Evolutionary conservation across 108 stramenopile species (phyloP).

Genomic region (Phaeodactylum tricornutum): DNA sequence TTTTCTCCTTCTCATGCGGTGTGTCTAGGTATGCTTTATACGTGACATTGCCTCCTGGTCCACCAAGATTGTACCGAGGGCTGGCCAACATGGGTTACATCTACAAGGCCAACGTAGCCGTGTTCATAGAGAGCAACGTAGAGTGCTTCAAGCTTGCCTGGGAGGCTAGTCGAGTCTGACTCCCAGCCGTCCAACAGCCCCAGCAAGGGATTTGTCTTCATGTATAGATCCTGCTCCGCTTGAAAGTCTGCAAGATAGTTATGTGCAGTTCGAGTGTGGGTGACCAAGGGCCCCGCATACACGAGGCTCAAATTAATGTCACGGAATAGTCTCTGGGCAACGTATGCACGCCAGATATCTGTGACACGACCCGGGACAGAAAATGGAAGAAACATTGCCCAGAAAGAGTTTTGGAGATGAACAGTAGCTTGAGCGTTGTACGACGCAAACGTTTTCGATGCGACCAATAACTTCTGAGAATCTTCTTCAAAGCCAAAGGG

Average conservation of each 20-base stretch:
- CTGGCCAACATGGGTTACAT: too few relatives aligned
- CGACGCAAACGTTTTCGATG: constrained; percentile 15
- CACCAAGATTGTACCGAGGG: too few relatives aligned
- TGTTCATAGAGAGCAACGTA: constrained; percentile 39
- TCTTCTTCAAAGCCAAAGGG: constrained; percentile 17
- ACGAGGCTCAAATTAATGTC: constrained; percentile 16
- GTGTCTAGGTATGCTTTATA: too few relatives aligned
- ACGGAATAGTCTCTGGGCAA: constrained; percentile 28
- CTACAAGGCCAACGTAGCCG: constrained; percentile 30
- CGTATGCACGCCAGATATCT: constrained; percentile 59
- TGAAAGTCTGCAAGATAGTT: constrained; percentile 40
- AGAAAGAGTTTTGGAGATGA: constrained; percentile 24
- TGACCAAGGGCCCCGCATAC: constrained; percentile 25
- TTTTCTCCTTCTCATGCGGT: too few relatives aligned
- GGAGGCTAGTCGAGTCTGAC: background rate
- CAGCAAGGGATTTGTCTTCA: constrained; percentile 20
- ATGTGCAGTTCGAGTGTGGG: constrained; percentile 35
- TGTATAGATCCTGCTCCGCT: constrained; percentile 41
- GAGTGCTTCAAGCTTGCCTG: constrained; percentile 18
- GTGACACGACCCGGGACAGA: constrained; percentile 43
- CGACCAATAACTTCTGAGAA: constrained; percentile 3
- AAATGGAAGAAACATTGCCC: constrained; percentile 36
- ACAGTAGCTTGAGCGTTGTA: constrained; percentile 65
- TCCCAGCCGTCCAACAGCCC: constrained; percentile 25
- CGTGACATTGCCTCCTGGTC: too few relatives aligned